Base-by-base conservation (phyloP, 2,329 filamentous ascomycete genomes). In the Xylariaceae sp. region DNA sequence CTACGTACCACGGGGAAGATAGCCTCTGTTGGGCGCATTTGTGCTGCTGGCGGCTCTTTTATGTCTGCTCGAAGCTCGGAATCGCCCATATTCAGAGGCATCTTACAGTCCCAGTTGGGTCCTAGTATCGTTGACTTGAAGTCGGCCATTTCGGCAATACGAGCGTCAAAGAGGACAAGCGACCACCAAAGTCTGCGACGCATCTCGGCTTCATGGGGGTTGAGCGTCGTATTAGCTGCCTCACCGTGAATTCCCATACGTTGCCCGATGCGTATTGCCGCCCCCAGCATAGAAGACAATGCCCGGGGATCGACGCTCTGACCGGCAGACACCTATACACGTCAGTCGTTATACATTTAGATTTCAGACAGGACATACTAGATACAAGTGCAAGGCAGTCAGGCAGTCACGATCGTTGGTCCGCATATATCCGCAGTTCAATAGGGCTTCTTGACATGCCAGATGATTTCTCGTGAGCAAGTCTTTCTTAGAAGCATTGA, bases 131-230 rank as follows among this genome's bases (percentile, higher is more conserved):
- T 58, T 3, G 62, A 58, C 8, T 72, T 73, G 34, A 66, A 73
- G 24, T 78, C 74, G 1, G 77, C 68, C 56, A 87, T 66, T 61
- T 87, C 84, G 61, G 79, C 72, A 11, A 85, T 77, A 14, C 86
- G 83, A 41, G 71, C 69, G 63, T 89, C 86, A 53, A 87, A 83
- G 3, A 82, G 68, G 0, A 82, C 70, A 0, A 89, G 70, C 0
- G 82, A 76, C 85, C 85, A 88, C 85, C 85, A 88, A 0, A 88
- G 75, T 29, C 85, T 74, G 26, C 85, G 79, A 11, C 84, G 79
- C 75, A 87, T 78, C 69, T 88, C 85, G 2, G 78, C 79, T 63
- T 88, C 84, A 11, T 82, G 78, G 6, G 64, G 49, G 4, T 58
- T 60, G 17, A 51, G 67, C 19, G 59, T 66, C 1, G 67, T 43